Evolutionary conservation across 345 rosid species (phyloP), one percentile per base, ranked within the genome.

Genomic region (Lepidium sativum): DNA sequence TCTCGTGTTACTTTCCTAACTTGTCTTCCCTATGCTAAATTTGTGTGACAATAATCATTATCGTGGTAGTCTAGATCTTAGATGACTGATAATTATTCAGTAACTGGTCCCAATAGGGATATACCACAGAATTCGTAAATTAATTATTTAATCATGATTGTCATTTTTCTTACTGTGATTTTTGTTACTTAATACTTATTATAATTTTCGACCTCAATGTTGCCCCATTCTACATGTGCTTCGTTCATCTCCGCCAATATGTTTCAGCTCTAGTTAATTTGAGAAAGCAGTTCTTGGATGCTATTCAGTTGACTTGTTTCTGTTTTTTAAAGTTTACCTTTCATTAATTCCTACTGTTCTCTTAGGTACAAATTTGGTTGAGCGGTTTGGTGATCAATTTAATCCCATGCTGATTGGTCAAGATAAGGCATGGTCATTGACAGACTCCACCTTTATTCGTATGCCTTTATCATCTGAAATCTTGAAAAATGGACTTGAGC

Each of bases 391-490:
- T 68, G 98, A 91, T 80, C 98, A 91, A 50, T 91, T 91, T 76
- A 75, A 69, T 70, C 95, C 98, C 16, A 80, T 91, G 95, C 70
- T 91, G 71, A 79, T 86, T 79, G 92, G 78, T 77, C 81, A 86
- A 74, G 79, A 78, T 63, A 78, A 67, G 78, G 77, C 90, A 69
- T 83, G 86, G 91, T 83, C 89, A 45, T 68, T 83, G 63, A 63
- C 76, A 44, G 90, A 85, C 66, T 86, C 87, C 62, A 91, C 96
- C 64, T 69, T 91, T 68, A 85, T 91, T 66, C 88, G 98, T 68
- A 91, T 91, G 95, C 96, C 98, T 69, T 70, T 91, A 44, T 84
- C 98, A 31, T 75, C 83, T 43, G 88, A 83, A 54, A 82, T 84
- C 75, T 75, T 86, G 78, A 79, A 80, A 63, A 86, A 85, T 80